Evolutionary conservation across 176 grass and related monocot species (phyloP), one percentile per base, ranked within the genome.

Genomic region (Eleusine coracana): DNA sequence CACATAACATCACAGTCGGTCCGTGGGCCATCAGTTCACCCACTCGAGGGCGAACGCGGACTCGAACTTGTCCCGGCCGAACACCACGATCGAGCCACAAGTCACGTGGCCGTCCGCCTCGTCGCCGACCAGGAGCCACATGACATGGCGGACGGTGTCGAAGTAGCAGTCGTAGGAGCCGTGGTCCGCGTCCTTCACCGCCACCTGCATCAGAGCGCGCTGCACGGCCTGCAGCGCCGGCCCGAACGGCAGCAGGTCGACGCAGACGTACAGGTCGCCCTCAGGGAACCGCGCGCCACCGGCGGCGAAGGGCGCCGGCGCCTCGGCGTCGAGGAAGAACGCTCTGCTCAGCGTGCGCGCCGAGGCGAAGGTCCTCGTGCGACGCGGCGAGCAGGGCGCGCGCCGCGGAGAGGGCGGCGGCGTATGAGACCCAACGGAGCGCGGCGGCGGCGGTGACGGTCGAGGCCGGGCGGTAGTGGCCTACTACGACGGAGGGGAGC

Each of bases 341-440:
- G 52, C 20, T 11, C 2, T 12, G 74, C 38, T 45, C 4, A 85
- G 27, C 25, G 27, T 21, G 65, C 52, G 25, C 18, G 14, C 18
- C 44, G 45, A 28, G 31, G 16, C 25, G 25, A 23, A 77, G 82
- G 71, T 77, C 82, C 5, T 84, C 73, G 64, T 49, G 50, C 16
- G 73, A 70, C 38, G 64, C 73, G 39, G 73, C 50, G 0, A 84
- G 36, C 10, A 77, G 38, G 2, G 6, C 38, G 4, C 38, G 49
- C 17, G 31, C 17, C 3, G 17, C 3, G 82, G 50, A 23, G 7
- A 77, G 10, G 16, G 39, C 82, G 4, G 0, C 17, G 45, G 3
- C 73, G 18, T 60, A 14, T 1, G 11, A 17, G 18, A 84, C 1
- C 73, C 73, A 84, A 2, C 5, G 63, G 2, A 84, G 82, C 3